Evolutionary conservation across 2,329 filamentous ascomycete species (phyloP).

Genomic region (Endothia cerciana): DNA sequence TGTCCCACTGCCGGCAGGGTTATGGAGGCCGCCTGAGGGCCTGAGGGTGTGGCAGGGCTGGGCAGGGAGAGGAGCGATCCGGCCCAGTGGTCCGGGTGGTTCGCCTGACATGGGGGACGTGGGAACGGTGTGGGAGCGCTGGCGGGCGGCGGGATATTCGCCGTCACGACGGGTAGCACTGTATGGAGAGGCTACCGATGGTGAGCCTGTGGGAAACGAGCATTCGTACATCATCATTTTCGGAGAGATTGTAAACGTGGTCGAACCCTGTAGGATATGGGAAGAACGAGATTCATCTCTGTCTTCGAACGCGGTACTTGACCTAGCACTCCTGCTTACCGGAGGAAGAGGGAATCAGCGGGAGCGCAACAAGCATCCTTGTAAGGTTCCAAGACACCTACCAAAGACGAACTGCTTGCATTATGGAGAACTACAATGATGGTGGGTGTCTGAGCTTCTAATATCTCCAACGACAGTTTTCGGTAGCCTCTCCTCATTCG

Average conservation of each 20-base stretch:
- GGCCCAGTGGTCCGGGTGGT: constrained; percentile 3
- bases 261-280: background rate
- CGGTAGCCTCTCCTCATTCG: background rate
- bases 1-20: background rate
- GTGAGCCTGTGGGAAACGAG: background rate
- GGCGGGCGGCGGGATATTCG: background rate
- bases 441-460: background rate
- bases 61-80: background rate
- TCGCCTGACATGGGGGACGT: background rate
- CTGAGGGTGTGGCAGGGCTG: background rate
- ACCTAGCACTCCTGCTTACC: background rate
- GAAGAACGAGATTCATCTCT: background rate
- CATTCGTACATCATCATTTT: too few relatives aligned
- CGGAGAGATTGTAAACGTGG: too few relatives aligned
- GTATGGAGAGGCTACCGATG: too few relatives aligned
- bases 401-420: background rate
- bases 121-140: background rate
- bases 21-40: background rate
- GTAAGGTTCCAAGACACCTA: background rate
- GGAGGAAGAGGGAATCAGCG: background rate
- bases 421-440: background rate
- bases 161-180: background rate
- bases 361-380: background rate
- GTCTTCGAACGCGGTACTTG: background rate
- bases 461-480: background rate